Base-by-base conservation (phyloP, 441 rosid species). In the Melastoma candidum region DNA sequence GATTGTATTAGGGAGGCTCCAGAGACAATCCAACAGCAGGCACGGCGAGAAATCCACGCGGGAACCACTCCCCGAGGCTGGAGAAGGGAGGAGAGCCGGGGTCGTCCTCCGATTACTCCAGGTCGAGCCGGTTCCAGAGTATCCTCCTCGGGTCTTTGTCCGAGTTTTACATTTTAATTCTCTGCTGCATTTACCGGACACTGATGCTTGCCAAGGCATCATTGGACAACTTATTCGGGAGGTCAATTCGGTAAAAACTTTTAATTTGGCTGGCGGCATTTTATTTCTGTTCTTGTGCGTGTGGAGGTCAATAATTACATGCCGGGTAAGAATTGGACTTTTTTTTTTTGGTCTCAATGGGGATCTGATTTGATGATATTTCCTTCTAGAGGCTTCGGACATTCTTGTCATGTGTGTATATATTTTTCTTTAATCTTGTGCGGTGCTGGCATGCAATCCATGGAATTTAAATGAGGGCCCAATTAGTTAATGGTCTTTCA, bases 1-100 rank as follows among this genome's bases (percentile, higher is more conserved):
- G 62, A 68, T 70, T 69, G 68, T 66, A 48, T 53, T 71, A 61
- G 79, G 63, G 58, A 53, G 71, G 49, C 9, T 29, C 68, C 58
- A 60, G 60, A 58, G 46, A 59, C 53, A 10, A n/a, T 24, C 32
- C 53, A 12, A 44, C 63, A 4, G 51, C 24, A 26, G 54, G 12
- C 7, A 24, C 55, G 45, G 56, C 50, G 29, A 26, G 56, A 47
- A 12, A 47, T 49, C 58, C 36, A 11, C 51, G 48, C 13, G 29
- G 25, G 36, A 17, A 0, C 45, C 2, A 36, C 29, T 26, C 10
- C 26, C 14, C 46, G 14, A 24, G 26, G 11, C 53, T 26, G 12
- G 12, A 11, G 24, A 56, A 24, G 39, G 29, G 14, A 12, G 11
- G n/a, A 47, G 45, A 22, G 29, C 7, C 14, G 12, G 58, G 47